These are phyloP conservation scores for Colletotrichum godetiae DNA, from an alignment of 2,329 filamentous ascomycete species.

Conservation along the genomic window DNA sequence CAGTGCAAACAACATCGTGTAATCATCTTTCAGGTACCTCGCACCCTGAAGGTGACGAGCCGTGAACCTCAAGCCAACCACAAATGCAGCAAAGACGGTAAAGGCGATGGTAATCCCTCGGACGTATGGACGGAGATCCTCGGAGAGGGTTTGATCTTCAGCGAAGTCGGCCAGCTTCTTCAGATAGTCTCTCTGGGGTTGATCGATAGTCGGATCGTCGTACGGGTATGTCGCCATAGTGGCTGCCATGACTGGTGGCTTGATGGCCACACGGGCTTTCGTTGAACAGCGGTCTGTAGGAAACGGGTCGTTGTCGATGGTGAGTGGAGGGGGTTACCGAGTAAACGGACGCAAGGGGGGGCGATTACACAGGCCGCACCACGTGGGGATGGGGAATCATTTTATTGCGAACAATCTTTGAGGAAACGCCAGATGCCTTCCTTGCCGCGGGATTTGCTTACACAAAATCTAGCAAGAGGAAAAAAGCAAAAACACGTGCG, in stretches of 20 bases:
- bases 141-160: slow-evolving; percentile 20
- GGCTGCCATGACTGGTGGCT: slow-evolving; percentile 23
- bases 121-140: slow-evolving; percentile 24
- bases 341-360: slow-evolving; percentile 1
- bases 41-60: slow-evolving; percentile 29
- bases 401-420: slow-evolving; percentile 10
- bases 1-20: slow-evolving; percentile 24
- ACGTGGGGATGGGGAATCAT: slow-evolving; percentile 19
- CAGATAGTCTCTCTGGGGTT: slow-evolving; percentile 23
- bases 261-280: slow-evolving; percentile 21
- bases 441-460: background rate
- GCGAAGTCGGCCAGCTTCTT: slow-evolving; percentile 27
- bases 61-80: slow-evolving; percentile 25
- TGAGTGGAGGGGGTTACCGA: slow-evolving; percentile 1
- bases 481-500: slow-evolving; percentile 12
- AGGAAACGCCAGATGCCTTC: background rate
- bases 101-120: slow-evolving; percentile 29
- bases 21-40: slow-evolving; percentile 29
- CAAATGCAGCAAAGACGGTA: slow-evolving; percentile 21
- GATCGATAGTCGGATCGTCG: slow-evolving; percentile 21
- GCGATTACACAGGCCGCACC: background rate
- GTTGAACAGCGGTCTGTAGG: background rate
- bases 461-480: background rate
- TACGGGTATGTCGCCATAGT: slow-evolving; percentile 23
- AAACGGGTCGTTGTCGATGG: background rate